These are phyloP conservation scores for Aspergillus nanangensis DNA, from an alignment of 495 filamentous ascomycete genomes.

Conservation along the genomic window DNA sequence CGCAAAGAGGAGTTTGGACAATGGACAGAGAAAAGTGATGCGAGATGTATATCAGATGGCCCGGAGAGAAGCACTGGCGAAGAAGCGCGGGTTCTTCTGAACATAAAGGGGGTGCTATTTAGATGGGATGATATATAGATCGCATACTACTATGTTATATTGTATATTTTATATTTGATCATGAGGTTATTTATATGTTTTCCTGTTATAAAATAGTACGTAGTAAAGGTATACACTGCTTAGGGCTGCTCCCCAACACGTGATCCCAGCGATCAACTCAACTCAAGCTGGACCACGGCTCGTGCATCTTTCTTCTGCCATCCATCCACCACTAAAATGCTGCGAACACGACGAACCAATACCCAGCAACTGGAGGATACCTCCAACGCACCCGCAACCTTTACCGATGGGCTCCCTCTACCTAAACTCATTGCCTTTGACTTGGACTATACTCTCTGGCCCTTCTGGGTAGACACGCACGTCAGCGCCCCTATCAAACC, in stretches of 20 bases:
- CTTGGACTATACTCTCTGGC: slow-evolving; percentile 96
- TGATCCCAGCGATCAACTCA: background rate
- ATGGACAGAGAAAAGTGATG: background rate
- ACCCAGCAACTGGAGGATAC: slow-evolving; percentile 34
- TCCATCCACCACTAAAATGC: slow-evolving; percentile 17
- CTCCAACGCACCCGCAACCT: slow-evolving; percentile 50
- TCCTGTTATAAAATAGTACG: too few species aligned
- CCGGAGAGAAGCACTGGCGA: too few species aligned
- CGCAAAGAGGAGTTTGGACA: background rate
- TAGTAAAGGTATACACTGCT: too few species aligned
- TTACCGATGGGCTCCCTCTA: slow-evolving; percentile 74
- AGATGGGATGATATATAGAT: too few species aligned
- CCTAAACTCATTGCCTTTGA: slow-evolving; percentile 89
- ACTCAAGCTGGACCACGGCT: background rate
- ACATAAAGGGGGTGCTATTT: too few species aligned
- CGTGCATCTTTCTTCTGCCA: background rate
- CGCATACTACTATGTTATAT: too few species aligned
- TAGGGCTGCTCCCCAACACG: too few species aligned
- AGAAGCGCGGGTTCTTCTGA: too few species aligned
- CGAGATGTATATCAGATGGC: too few species aligned
- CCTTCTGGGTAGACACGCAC: slow-evolving; percentile 95
- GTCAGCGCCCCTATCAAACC: slow-evolving; percentile 74
- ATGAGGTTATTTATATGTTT: background rate
- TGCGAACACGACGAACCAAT: slow-evolving; percentile 35
- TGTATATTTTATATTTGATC: too few species aligned